These are phyloP conservation scores for Massariosphaeria phaeospora DNA, from an alignment of 495 filamentous ascomycete species.

Conservation along the genomic window DNA sequence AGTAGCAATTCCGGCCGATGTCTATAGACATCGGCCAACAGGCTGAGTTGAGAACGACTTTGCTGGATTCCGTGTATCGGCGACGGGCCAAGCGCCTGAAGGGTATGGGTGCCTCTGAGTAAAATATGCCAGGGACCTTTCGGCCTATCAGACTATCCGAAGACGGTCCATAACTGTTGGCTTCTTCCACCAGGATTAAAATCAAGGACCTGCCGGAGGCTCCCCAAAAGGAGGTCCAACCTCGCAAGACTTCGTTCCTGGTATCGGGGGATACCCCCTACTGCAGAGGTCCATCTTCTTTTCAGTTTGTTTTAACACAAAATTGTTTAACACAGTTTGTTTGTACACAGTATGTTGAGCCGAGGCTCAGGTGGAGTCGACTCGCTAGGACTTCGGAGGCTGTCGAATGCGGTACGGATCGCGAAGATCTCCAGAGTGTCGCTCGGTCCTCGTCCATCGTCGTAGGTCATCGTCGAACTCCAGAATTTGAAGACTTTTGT, in stretches of 20 bases:
- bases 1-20: neutral
- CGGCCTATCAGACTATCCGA: constrained; percentile 22
- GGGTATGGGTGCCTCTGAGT: constrained; percentile 19
- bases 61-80: neutral
- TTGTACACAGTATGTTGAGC: too few species aligned
- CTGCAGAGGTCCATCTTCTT: constrained; percentile 22
- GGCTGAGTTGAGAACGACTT: neutral
- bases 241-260: constrained; percentile 15
- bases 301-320: too few species aligned
- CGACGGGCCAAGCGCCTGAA: neutral
- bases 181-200: constrained; percentile 23
- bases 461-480: too few species aligned
- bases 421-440: too few species aligned
- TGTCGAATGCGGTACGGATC: too few species aligned
- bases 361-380: too few species aligned
- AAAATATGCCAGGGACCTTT: constrained; percentile 31
- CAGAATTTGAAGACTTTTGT: too few species aligned
- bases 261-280: constrained; percentile 29
- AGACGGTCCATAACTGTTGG: constrained; percentile 23
- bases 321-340: too few species aligned
- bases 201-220: constrained; percentile 17
- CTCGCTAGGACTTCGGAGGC: too few species aligned
- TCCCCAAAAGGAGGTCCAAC: constrained; percentile 11
- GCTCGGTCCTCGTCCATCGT: too few species aligned
- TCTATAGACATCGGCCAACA: neutral